These are phyloP conservation scores for Leersia perrieri DNA, from an alignment of 176 grass and related monocot genomes.

Conservation along the genomic window DNA sequence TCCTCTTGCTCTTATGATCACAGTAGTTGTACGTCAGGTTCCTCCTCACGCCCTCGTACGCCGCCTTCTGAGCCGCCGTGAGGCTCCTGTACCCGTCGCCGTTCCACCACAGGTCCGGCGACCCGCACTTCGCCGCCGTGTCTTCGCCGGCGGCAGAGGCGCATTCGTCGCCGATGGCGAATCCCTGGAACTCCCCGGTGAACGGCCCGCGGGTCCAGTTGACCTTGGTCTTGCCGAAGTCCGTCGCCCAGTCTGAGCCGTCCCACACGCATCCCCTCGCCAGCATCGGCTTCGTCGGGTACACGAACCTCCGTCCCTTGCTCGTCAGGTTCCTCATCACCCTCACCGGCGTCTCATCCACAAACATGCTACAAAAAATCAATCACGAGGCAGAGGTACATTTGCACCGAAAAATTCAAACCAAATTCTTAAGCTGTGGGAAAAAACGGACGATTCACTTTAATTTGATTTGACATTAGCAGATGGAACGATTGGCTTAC, in stretches of 20 bases:
- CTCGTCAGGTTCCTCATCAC: slow-evolving; percentile 53
- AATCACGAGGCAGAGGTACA: too few species aligned
- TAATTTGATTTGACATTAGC: too few species aligned
- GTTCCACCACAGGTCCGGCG: slow-evolving; percentile 62
- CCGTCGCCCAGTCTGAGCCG: slow-evolving; percentile 70
- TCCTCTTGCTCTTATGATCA: slow-evolving; percentile 25
- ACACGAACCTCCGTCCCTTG: slow-evolving; percentile 23
- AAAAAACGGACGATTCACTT: too few species aligned
- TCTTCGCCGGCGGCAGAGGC: background rate
- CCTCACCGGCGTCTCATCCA: slow-evolving; percentile 59
- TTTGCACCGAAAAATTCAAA: too few species aligned
- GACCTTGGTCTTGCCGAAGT: slow-evolving; percentile 48
- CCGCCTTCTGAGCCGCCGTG: slow-evolving; percentile 37
- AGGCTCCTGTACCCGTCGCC: slow-evolving; percentile 31
- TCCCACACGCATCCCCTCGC: slow-evolving; percentile 62
- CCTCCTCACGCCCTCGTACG: slow-evolving; percentile 46
- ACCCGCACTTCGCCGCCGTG: slow-evolving; percentile 27
- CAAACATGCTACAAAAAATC: slow-evolving; percentile 44
- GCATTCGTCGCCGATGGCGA: slow-evolving; percentile 55
- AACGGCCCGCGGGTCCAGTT: slow-evolving; percentile 62
- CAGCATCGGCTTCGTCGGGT: slow-evolving; percentile 57
- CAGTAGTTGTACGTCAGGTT: slow-evolving; percentile 70
- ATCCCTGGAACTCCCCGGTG: slow-evolving; percentile 41
- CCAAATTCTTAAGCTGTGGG: too few species aligned
- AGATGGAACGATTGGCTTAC: too few species aligned